Conservation (phyloP, 352 stramenopile genomes). For the Globisporangium viniferum region DNA sequence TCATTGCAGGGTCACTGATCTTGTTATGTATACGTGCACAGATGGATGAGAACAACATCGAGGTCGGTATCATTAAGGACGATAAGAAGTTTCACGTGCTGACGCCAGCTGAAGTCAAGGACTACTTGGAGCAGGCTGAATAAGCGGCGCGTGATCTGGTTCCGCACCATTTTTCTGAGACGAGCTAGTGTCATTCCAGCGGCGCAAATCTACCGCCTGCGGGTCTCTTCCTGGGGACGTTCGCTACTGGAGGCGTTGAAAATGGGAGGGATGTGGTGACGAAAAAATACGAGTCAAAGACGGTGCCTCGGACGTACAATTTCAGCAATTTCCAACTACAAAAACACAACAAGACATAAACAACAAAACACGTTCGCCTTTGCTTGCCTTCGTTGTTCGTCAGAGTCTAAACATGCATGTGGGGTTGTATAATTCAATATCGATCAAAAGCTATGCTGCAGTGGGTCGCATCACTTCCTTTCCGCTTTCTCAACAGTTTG, state of each 20-base stretch:
- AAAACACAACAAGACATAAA: slow-evolving; percentile 7
- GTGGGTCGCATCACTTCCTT: not conserved
- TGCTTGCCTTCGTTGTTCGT: not conserved
- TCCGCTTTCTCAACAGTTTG: not conserved
- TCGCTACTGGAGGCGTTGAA: not conserved
- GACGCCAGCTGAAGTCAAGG: slow-evolving; percentile 97
- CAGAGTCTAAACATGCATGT: not conserved
- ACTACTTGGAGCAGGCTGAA: slow-evolving; percentile 99
- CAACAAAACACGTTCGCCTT: slow-evolving; percentile 5
- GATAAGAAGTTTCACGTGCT: slow-evolving; percentile 98
- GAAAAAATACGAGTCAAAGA: not conserved
- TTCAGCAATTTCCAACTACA: slow-evolving; percentile 2
- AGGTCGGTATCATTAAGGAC: slow-evolving; percentile 96
- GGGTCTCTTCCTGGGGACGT: not conserved
- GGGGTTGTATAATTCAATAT: not conserved
- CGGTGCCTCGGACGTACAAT: not conserved
- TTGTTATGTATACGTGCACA: slow-evolving; percentile 33
- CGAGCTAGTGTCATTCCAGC: not conserved
- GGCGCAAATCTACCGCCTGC: not conserved
- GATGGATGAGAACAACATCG: slow-evolving; percentile 98
- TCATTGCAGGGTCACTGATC: not conserved
- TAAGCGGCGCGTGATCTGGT: slow-evolving; percentile 44
- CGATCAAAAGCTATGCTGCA: not conserved
- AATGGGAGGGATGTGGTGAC: not conserved
- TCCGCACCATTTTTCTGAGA: not conserved